Evolutionary conservation across 345 rosid genomes (phyloP).

Genomic region (Mercurialis annua): DNA sequence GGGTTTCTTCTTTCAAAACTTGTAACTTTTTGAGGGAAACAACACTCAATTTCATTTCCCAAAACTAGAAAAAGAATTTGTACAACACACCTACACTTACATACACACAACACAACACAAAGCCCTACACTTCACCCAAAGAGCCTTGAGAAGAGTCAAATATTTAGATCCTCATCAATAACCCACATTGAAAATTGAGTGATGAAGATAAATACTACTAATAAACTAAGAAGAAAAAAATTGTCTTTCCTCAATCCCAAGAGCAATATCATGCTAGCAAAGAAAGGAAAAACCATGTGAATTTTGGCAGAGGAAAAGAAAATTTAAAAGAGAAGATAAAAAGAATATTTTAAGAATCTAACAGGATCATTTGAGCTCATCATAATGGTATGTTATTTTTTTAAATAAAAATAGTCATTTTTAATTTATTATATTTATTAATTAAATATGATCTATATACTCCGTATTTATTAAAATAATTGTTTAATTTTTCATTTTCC

Average conservation of each 20-base stretch:
- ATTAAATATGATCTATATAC: no score
- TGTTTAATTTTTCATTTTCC: no score
- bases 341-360: no score
- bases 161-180: slow-evolving; percentile 41
- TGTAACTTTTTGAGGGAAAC: slow-evolving; percentile 18
- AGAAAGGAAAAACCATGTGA: slow-evolving; percentile 13
- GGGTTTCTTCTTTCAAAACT: background rate
- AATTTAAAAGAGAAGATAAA: background rate
- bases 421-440: no score
- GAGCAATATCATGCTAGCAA: slow-evolving; percentile 15
- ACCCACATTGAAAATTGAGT: slow-evolving; percentile 50
- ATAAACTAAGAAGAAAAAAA: background rate
- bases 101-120: slow-evolving; percentile 29
- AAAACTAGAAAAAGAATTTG: slow-evolving; percentile 38
- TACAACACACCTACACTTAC: no score
- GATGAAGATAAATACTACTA: background rate
- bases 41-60: slow-evolving; percentile 34
- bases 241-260: slow-evolving; percentile 43
- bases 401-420: no score
- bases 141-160: slow-evolving; percentile 43
- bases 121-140: slow-evolving; percentile 40
- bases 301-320: background rate
- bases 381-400: no score
- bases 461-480: no score
- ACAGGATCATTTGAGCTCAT: no score